These are phyloP conservation scores for Penicillium ochrochloron DNA, from an alignment of 495 filamentous ascomycete genomes.

Conservation along the genomic window DNA sequence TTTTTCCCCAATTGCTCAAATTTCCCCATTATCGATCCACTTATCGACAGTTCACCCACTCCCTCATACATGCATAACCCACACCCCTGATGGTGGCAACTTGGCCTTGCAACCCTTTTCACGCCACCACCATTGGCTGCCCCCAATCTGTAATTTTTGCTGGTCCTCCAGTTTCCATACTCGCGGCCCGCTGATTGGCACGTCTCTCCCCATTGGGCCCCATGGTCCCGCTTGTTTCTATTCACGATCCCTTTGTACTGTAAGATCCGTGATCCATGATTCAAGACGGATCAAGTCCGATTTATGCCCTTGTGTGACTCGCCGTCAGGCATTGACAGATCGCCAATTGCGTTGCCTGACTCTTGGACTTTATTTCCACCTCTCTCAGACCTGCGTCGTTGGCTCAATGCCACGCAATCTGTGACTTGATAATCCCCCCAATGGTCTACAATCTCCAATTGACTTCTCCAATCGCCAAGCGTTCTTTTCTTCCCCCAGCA, in stretches of 20 bases:
- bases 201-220: neutral
- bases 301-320: neutral
- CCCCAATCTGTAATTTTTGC: slow-evolving; percentile 1
- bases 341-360: slow-evolving; percentile 2
- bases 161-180: neutral
- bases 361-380: neutral
- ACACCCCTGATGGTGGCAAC: slow-evolving; percentile 29
- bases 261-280: neutral
- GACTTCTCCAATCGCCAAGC: slow-evolving; percentile 1
- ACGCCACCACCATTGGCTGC: slow-evolving; percentile 3
- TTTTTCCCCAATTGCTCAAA: slow-evolving; percentile 10
- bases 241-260: neutral
- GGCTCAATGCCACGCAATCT: slow-evolving; percentile 4
- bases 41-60: slow-evolving; percentile 5
- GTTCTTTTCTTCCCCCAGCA: neutral
- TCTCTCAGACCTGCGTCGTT: slow-evolving; percentile 6
- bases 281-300: neutral
- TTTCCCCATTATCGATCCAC: slow-evolving; percentile 12
- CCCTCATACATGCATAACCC: slow-evolving; percentile 16
- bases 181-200: neutral
- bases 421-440: neutral
- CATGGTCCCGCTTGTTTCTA: neutral
- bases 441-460: slow-evolving; percentile 2
- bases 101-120: slow-evolving; percentile 2
- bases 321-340: neutral